These are phyloP conservation scores for Colletotrichum higginsianum DNA, from an alignment of 2,329 filamentous ascomycete species.

Conservation along the genomic window DNA sequence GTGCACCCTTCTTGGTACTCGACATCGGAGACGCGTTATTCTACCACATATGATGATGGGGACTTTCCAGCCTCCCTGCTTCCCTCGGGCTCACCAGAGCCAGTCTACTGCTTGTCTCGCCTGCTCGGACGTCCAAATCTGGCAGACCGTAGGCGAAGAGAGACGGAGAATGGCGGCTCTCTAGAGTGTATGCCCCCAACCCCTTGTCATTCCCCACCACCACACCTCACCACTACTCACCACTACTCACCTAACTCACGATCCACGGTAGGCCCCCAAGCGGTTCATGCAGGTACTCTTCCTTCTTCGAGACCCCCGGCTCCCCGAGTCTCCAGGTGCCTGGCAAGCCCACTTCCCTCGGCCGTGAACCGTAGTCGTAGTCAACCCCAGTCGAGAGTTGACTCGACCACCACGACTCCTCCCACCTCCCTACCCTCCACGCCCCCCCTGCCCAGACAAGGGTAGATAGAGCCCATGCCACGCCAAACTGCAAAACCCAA, in stretches of 20 bases:
- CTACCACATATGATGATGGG: conserved; percentile 29
- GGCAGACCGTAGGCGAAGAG: conserved; percentile 15
- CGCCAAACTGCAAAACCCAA: conserved; percentile 24
- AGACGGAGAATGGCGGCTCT: conserved; percentile 12
- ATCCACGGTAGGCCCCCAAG: conserved; percentile 35
- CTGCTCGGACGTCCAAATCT: conserved; percentile 29
- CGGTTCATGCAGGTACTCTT: conserved; percentile 45
- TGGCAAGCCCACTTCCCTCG: conserved; percentile 29
- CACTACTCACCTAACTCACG: conserved; percentile 2
- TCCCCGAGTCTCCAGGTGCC: conserved; percentile 33
- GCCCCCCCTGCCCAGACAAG: conserved; percentile 11
- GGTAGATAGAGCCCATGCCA: conserved; percentile 16
- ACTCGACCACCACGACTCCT: conserved; percentile 26
- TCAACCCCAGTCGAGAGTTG: conserved; percentile 26
- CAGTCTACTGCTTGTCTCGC: conserved; percentile 34
- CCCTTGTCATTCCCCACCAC: conserved; percentile 32
- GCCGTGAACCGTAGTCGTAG: conserved; percentile 24
- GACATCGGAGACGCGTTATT: conserved; percentile 7
- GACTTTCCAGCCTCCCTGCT: conserved; percentile 37
- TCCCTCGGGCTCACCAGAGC: conserved; percentile 31
- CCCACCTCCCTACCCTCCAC: neutral
- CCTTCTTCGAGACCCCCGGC: conserved; percentile 28
- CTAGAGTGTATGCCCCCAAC: conserved; percentile 17
- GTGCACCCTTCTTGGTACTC: conserved; percentile 4
- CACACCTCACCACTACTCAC: conserved; percentile 26